These are phyloP conservation scores for Macrophomina pseudophaseolina DNA, from an alignment of 2,329 filamentous ascomycete species.

Conservation along the genomic window DNA sequence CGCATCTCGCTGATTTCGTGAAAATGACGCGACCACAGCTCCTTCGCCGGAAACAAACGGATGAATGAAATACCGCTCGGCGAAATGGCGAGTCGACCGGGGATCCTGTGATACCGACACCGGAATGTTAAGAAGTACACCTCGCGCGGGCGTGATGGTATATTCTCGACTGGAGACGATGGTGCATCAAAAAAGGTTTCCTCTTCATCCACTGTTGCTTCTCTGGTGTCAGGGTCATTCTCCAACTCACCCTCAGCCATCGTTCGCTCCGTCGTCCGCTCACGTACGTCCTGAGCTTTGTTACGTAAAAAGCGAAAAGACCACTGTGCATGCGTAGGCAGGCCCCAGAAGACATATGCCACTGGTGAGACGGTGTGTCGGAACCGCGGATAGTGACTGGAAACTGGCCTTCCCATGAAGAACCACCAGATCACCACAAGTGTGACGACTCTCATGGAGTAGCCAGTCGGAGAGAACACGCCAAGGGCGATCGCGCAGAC, in stretches of 20 bases:
- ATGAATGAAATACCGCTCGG: conserved; percentile 34
- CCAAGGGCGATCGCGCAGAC: conserved; percentile 38
- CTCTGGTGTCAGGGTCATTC: background rate
- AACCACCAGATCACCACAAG: conserved; percentile 42
- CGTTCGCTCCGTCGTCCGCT: conserved; percentile 30
- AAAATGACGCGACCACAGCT: conserved; percentile 35
- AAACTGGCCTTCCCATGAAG: conserved; percentile 44
- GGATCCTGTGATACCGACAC: conserved; percentile 29
- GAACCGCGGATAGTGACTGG: conserved; percentile 44
- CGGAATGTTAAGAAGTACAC: conserved; percentile 35
- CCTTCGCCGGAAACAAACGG: conserved; percentile 20
- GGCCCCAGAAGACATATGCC: conserved; percentile 46
- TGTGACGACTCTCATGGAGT: conserved; percentile 43
- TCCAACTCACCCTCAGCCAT: background rate
- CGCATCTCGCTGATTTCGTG: conserved; percentile 36
- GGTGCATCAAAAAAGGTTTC: conserved; percentile 7
- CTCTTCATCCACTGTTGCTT: background rate
- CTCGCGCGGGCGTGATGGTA: background rate
- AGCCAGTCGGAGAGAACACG: conserved; percentile 39
- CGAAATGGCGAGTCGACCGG: conserved; percentile 35
- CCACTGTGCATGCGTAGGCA: conserved; percentile 45
- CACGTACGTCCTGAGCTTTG: conserved; percentile 36
- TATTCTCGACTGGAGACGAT: conserved; percentile 24
- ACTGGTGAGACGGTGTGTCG: conserved; percentile 42
- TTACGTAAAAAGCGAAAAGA: conserved; percentile 38